These are phyloP conservation scores for Aphanocladium album DNA, from an alignment of 2,329 filamentous ascomycete species.

Conservation along the genomic window DNA sequence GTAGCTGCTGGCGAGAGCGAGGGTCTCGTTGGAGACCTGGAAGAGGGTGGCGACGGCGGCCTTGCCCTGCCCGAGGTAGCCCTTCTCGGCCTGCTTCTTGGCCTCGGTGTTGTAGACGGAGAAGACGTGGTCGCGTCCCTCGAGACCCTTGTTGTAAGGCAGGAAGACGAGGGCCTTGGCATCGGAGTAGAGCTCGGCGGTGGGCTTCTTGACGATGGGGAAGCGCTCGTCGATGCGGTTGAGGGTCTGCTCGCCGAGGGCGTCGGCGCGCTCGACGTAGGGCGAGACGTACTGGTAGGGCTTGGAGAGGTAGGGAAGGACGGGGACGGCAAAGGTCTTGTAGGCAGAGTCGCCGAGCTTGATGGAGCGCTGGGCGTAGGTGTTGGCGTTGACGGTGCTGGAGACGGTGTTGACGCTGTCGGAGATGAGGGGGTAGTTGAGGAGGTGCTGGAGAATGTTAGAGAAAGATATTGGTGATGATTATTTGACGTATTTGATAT, in stretches of 20 bases:
- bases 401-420: constrained; percentile 76
- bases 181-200: constrained; percentile 61
- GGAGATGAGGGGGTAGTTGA: constrained; percentile 76
- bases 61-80: constrained; percentile 63
- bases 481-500: constrained; percentile 5
- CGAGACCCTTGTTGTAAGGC: constrained; percentile 57
- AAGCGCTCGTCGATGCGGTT: constrained; percentile 64
- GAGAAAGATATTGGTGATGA: neutral
- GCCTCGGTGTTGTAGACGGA: constrained; percentile 52
- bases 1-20: constrained; percentile 55
- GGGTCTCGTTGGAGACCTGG: constrained; percentile 60
- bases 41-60: constrained; percentile 64
- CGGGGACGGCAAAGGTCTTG: constrained; percentile 67
- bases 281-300: constrained; percentile 80
- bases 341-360: constrained; percentile 71
- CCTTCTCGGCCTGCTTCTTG: constrained; percentile 60
- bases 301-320: constrained; percentile 65
- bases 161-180: constrained; percentile 57
- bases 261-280: constrained; percentile 77
- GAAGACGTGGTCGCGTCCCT: constrained; percentile 58
- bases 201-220: constrained; percentile 71
- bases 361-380: constrained; percentile 78
- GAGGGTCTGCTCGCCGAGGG: constrained; percentile 68
- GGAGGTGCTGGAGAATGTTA: constrained; percentile 80
- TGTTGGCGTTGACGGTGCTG: constrained; percentile 72